phyloP scores from a whole-genome alignment of 2,329 filamentous ascomycete species.

The Trichophyton schoenleinii region DNA sequence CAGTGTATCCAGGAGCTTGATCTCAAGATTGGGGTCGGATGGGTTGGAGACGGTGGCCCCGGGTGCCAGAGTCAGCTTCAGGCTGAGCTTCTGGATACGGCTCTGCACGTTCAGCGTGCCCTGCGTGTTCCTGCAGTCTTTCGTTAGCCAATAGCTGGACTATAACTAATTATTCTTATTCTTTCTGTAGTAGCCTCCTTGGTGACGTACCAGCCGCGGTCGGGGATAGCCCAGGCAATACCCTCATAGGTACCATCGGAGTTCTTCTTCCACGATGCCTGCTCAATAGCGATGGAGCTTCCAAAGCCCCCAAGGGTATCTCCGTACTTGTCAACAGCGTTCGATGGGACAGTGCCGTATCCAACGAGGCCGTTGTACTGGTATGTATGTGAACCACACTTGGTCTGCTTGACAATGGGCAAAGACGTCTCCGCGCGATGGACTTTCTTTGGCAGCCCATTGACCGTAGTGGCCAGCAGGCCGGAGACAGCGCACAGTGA shows the following conservation, averaged over 20 bases:
- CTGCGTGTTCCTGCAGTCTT: slow-evolving; percentile 47
- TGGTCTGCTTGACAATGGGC: slow-evolving; percentile 35
- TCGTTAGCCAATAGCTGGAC: background rate
- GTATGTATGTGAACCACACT: slow-evolving; percentile 50
- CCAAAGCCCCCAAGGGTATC: slow-evolving; percentile 59
- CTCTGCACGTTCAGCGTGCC: slow-evolving; percentile 57
- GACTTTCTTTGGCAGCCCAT: slow-evolving; percentile 6
- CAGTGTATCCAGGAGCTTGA: slow-evolving; percentile 53
- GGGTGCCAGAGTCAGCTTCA: slow-evolving; percentile 44
- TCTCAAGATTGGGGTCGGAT: slow-evolving; percentile 47
- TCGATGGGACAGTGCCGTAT: slow-evolving; percentile 48
- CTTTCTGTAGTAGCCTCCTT: too few species aligned
- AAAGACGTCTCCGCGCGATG: slow-evolving; percentile 1
- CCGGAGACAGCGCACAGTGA: background rate
- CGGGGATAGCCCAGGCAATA: slow-evolving; percentile 50
- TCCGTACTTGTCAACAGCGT: slow-evolving; percentile 52
- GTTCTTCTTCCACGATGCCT: slow-evolving; percentile 45
- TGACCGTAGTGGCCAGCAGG: slow-evolving; percentile 12
- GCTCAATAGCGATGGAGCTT: slow-evolving; percentile 52
- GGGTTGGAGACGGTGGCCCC: slow-evolving; percentile 42
- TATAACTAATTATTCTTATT: too few species aligned
- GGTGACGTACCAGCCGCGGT: slow-evolving; percentile 50
- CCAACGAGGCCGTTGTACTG: slow-evolving; percentile 56
- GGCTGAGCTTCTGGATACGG: slow-evolving; percentile 54
- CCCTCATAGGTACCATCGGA: slow-evolving; percentile 45